Percentiles rank a stretch among this genome's conserved stretches.
Conservation (phyloP, 345 rosid species). For the Populus pruinosa region DNA sequence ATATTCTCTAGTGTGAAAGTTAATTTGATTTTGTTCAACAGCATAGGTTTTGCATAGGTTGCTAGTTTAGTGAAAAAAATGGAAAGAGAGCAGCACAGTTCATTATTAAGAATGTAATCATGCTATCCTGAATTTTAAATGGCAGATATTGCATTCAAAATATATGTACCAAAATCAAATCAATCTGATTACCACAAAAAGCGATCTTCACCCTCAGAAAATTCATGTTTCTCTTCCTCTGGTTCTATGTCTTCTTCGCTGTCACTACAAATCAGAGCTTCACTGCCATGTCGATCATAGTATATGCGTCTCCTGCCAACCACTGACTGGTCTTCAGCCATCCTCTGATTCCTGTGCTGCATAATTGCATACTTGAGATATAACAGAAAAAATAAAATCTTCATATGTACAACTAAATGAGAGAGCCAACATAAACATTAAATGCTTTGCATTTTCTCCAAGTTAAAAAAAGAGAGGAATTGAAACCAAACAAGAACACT, state of each 20-base stretch:
- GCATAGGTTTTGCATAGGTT: neutral
- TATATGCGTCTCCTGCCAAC: conserved; percentile 98
- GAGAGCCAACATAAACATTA: conserved; percentile 3
- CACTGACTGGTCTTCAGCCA: conserved; percentile 98
- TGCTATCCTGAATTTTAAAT: neutral
- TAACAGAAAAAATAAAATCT: conserved; percentile 27
- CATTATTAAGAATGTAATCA: neutral
- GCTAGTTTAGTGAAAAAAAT: neutral
- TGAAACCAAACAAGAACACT: neutral
- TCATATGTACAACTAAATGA: conserved; percentile 6
- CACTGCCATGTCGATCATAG: conserved; percentile 91
- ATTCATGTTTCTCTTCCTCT: conserved; percentile 80
- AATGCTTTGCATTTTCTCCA: neutral
- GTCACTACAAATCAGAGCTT: conserved; percentile 91
- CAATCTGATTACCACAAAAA: conserved; percentile 59
- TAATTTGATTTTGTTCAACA: neutral
- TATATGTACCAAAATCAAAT: neutral
- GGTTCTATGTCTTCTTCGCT: conserved; percentile 91
- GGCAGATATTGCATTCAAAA: conserved; percentile 2
- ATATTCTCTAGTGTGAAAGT: neutral
- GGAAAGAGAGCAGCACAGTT: neutral
- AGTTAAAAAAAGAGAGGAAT: neutral
- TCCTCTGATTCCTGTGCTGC: conserved; percentile 91
- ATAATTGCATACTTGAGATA: conserved; percentile 36
- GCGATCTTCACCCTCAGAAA: conserved; percentile 77